Conservation (phyloP, 257 asterid species). For the Thymus quinquecostatus region DNA sequence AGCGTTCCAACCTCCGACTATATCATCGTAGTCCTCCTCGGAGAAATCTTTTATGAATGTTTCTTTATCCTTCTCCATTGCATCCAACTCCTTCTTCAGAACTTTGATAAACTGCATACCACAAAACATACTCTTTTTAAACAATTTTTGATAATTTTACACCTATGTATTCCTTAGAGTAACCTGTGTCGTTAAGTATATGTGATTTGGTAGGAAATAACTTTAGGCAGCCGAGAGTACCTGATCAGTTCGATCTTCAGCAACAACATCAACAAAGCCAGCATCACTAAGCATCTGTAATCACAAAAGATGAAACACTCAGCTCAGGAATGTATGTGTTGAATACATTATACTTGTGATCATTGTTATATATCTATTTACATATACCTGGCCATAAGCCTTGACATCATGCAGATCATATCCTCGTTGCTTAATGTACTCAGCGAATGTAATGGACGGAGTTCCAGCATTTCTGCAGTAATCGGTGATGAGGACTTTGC, state of each 20-base stretch:
- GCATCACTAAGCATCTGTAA: constrained; percentile 90
- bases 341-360: not conserved
- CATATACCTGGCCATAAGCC: constrained; percentile 78
- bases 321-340: not conserved
- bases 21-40: constrained; percentile 62
- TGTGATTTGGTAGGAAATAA: not conserved
- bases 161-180: too few species aligned
- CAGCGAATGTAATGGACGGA: constrained; percentile 68
- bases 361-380: not conserved
- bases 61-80: constrained; percentile 76
- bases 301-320: constrained; percentile 11
- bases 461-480: constrained; percentile 85
- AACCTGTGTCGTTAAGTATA: not conserved
- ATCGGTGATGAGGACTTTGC: constrained; percentile 86
- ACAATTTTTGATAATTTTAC: too few species aligned
- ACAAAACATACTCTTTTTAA: not conserved
- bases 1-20: constrained; percentile 87
- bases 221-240: constrained; percentile 36
- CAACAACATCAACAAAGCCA: constrained; percentile 80
- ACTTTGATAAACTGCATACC: constrained; percentile 73
- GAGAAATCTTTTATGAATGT: constrained; percentile 77
- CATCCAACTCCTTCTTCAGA: constrained; percentile 72
- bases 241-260: constrained; percentile 96
- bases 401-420: constrained; percentile 84
- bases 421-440: constrained; percentile 88